Evolutionary conservation across 192 early-diverging fungal species (phyloP).

Genomic region (Chytriomyces sp.): DNA sequence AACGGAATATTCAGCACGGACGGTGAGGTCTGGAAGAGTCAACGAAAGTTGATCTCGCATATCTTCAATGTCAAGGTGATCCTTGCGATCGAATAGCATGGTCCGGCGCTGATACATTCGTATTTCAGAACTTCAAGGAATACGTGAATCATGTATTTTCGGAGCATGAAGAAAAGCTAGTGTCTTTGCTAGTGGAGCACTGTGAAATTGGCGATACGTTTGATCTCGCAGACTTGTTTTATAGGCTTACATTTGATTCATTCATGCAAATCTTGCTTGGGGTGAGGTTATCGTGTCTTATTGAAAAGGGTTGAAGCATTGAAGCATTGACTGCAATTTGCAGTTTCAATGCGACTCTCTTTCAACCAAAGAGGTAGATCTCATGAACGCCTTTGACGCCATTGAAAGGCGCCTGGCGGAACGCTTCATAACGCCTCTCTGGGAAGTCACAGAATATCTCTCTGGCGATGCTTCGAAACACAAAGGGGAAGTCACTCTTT

Average conservation of each 20-base stretch:
- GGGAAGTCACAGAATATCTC: constrained; percentile 22
- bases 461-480: background rate
- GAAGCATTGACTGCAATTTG: constrained; percentile 36
- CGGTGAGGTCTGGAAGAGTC: constrained; percentile 65
- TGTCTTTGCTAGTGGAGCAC: constrained; percentile 17
- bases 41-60: constrained; percentile 55
- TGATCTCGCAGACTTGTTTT: constrained; percentile 13
- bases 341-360: constrained; percentile 2
- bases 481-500: constrained; percentile 1
- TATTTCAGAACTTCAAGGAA: constrained; percentile 33
- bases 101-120: background rate
- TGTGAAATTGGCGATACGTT: background rate
- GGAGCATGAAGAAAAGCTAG: constrained; percentile 29
- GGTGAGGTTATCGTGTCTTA: constrained; percentile 12
- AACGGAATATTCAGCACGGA: constrained; percentile 74
- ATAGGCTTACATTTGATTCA: constrained; percentile 34
- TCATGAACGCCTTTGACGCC: constrained; percentile 40
- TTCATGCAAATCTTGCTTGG: constrained; percentile 41
- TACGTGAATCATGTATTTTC: constrained; percentile 36
- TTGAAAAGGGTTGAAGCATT: constrained; percentile 26
- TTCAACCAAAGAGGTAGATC: constrained; percentile 10
- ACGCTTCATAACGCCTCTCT: constrained; percentile 35
- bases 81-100: too few relatives aligned
- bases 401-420: constrained; percentile 16
- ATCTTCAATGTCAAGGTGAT: constrained; percentile 46